These are phyloP conservation scores for Thalassiosira hispida DNA, from an alignment of 352 stramenopile species.

Conservation along the genomic window DNA sequence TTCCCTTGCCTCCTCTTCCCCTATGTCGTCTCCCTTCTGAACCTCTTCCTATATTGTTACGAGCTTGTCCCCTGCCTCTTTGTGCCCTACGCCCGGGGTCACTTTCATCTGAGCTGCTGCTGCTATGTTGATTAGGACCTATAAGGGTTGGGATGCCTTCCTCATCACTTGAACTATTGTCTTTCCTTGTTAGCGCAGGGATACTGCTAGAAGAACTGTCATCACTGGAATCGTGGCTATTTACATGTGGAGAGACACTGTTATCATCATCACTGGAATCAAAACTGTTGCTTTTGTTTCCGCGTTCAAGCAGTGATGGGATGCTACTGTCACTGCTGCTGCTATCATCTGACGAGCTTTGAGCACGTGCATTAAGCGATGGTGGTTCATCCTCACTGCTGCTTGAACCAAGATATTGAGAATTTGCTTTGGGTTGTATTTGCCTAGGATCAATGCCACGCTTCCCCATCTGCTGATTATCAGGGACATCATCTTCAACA, in stretches of 20 bases:
- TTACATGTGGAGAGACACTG: constrained; percentile 9
- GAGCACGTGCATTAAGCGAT: constrained; percentile 4
- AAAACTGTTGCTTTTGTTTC: constrained; percentile 16
- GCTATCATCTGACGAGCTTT: constrained; percentile 24
- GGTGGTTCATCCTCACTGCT: constrained; percentile 25
- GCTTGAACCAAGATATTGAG: background rate
- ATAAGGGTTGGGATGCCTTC: constrained; percentile 19
- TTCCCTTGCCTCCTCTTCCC: background rate
- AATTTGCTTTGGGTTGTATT: background rate
- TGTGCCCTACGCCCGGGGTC: background rate
- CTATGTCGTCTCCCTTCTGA: constrained; percentile 4
- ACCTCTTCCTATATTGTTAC: background rate
- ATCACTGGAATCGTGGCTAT: background rate
- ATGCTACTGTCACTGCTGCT: constrained; percentile 19
- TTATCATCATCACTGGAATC: background rate
- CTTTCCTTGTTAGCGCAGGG: constrained; percentile 14
- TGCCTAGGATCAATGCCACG: background rate
- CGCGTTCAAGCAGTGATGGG: constrained; percentile 15
- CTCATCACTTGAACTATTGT: constrained; percentile 30
- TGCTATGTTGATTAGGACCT: constrained; percentile 15
- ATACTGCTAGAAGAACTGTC: constrained; percentile 23
- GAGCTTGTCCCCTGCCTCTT: background rate
- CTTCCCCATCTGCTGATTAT: background rate
- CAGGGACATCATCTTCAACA: background rate
- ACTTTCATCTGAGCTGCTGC: constrained; percentile 30